phyloP scores from a whole-genome alignment of 2,329 filamentous ascomycete genomes.

The Colletotrichum sublineola region DNA sequence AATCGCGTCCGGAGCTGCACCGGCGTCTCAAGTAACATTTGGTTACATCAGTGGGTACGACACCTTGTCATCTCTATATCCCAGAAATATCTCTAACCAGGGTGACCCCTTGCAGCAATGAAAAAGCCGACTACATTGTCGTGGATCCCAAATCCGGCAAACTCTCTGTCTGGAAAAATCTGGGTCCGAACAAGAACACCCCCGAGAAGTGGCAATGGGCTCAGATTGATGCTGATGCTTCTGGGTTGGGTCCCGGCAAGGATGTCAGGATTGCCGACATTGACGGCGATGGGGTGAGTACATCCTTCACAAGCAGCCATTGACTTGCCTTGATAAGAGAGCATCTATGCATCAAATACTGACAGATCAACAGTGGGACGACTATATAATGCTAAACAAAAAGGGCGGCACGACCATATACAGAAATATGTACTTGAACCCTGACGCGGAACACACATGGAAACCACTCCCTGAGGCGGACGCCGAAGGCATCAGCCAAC shows the following conservation, averaged over 20 bases:
- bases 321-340: background rate
- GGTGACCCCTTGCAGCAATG: slow-evolving; percentile 15
- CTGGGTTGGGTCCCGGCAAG: slow-evolving; percentile 39
- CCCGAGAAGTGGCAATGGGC: slow-evolving; percentile 19
- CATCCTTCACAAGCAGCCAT: background rate
- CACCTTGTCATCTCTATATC: background rate
- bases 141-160: slow-evolving; percentile 36
- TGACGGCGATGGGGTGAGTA: slow-evolving; percentile 43
- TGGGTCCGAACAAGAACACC: background rate
- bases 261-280: slow-evolving; percentile 45
- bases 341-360: background rate
- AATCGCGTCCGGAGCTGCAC: slow-evolving; percentile 35
- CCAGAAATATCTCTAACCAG: background rate
- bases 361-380: slow-evolving; percentile 11
- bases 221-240: slow-evolving; percentile 28
- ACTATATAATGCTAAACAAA: slow-evolving; percentile 42
- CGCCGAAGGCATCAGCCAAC: background rate
- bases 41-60: slow-evolving; percentile 40
- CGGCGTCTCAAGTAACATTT: slow-evolving; percentile 33
- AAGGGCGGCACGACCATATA: slow-evolving; percentile 38
- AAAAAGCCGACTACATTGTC: slow-evolving; percentile 37
- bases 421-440: slow-evolving; percentile 27
- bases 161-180: slow-evolving; percentile 25
- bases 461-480: background rate
- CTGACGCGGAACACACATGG: background rate